These are phyloP conservation scores for Aspergillus homomorphus DNA, from an alignment of 495 filamentous ascomycete species.

Conservation along the genomic window DNA sequence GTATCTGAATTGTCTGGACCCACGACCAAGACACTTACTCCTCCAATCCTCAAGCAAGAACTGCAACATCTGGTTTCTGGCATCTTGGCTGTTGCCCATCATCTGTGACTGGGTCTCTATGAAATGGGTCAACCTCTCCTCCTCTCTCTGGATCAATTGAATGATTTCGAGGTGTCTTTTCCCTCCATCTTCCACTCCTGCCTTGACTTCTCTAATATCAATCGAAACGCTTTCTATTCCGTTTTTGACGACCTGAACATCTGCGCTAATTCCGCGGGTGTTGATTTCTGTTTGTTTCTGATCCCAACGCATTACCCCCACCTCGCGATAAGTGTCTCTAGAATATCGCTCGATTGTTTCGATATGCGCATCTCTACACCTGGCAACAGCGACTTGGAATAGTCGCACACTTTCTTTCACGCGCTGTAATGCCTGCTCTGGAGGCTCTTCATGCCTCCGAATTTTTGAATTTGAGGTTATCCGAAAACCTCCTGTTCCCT, in stretches of 20 bases:
- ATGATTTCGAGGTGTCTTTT: background rate
- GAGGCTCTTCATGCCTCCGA: background rate
- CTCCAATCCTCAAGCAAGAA: background rate
- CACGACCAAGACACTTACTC: background rate
- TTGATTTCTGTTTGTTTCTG: background rate
- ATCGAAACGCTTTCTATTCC: background rate
- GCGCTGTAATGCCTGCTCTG: background rate
- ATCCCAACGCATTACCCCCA: background rate
- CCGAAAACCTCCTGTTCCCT: background rate
- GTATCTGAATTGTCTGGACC: background rate
- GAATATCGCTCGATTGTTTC: background rate
- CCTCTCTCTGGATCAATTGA: background rate
- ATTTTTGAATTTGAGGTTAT: background rate
- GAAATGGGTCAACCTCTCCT: background rate
- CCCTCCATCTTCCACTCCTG: background rate
- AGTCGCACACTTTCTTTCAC: background rate
- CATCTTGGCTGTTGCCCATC: background rate
- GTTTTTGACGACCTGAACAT: background rate
- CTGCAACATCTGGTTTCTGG: conserved; percentile 1
- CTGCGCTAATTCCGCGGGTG: background rate
- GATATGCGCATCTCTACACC: background rate
- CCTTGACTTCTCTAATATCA: background rate
- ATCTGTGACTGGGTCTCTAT: background rate
- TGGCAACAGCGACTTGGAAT: background rate
- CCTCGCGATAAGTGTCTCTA: background rate